phyloP scores from a whole-genome alignment of 371 early-diverging fungal species.

The Dichotomocladium elegans region DNA sequence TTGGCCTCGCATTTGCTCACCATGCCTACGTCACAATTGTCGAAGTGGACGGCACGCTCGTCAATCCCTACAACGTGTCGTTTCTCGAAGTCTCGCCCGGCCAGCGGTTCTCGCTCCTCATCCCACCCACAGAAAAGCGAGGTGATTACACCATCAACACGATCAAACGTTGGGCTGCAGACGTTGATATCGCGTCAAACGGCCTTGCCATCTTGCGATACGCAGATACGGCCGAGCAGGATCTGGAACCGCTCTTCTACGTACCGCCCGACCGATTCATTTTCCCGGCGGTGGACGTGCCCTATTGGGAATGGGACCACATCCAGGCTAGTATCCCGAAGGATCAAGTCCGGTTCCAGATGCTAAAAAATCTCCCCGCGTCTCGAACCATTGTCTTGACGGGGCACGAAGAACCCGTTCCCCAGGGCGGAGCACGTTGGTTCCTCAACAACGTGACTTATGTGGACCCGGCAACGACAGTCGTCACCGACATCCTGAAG shows the following conservation, averaged over 20 bases:
- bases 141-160: conserved; percentile 25
- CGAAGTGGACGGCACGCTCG: conserved; percentile 36
- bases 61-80: conserved; percentile 22
- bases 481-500: conserved; percentile 12
- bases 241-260: background rate
- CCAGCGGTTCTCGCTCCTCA: conserved; percentile 36
- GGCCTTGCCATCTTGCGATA: conserved; percentile 31
- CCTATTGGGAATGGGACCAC: background rate
- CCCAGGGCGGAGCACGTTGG: conserved; percentile 14
- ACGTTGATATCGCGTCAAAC: conserved; percentile 19
- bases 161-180: conserved; percentile 22
- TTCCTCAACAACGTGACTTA: conserved; percentile 24
- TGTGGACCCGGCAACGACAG: conserved; percentile 10
- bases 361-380: background rate
- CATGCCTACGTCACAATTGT: conserved; percentile 39
- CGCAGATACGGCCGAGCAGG: background rate
- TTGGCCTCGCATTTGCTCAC: conserved; percentile 30
- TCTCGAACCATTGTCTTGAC: conserved; percentile 25
- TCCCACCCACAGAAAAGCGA: conserved; percentile 6
- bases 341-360: background rate
- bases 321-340: background rate
- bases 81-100: conserved; percentile 36
- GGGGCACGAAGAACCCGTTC: conserved; percentile 10
- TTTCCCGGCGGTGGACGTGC: too few relatives aligned
- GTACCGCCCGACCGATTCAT: too few relatives aligned